Evolutionary conservation across 2,329 filamentous ascomycete species (phyloP).

Genomic region (Beauveria australis): DNA sequence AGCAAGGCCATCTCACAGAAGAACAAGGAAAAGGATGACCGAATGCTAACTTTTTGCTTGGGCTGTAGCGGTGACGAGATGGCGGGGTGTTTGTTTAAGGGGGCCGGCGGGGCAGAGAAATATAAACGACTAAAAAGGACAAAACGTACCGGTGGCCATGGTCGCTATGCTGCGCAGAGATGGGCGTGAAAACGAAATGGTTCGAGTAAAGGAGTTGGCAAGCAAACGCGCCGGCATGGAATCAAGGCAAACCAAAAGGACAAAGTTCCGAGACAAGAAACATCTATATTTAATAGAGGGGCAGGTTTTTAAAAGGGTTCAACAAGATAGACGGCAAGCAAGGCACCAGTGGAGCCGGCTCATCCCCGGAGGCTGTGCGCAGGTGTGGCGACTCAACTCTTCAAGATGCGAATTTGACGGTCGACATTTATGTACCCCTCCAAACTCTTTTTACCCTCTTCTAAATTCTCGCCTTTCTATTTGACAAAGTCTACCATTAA

Average conservation of each 20-base stretch:
- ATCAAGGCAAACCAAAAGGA: not conserved
- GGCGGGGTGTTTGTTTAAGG: not conserved
- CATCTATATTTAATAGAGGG: not conserved
- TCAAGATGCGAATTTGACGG: not conserved
- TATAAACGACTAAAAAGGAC: not conserved
- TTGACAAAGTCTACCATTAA: too few species aligned
- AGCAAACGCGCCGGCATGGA: slow-evolving; percentile 9
- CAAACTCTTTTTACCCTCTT: not conserved
- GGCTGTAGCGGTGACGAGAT: not conserved
- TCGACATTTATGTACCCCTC: not conserved
- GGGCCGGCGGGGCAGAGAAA: not conserved
- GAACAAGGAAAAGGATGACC: not conserved
- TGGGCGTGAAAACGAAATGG: not conserved
- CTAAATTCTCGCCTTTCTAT: too few species aligned
- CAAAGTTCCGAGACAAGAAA: not conserved
- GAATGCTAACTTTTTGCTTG: not conserved
- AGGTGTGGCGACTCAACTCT: not conserved
- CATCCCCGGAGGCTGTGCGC: slow-evolving; percentile 3
- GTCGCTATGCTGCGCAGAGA: not conserved
- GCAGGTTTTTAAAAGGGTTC: not conserved
- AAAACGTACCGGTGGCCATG: slow-evolving; percentile 6
- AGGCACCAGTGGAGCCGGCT: slow-evolving; percentile 3
- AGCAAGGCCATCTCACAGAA: not conserved
- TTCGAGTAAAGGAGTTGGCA: not conserved
- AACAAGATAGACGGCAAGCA: not conserved